Conservation (phyloP, 345 rosid species). For the Citrus inodora region DNA sequence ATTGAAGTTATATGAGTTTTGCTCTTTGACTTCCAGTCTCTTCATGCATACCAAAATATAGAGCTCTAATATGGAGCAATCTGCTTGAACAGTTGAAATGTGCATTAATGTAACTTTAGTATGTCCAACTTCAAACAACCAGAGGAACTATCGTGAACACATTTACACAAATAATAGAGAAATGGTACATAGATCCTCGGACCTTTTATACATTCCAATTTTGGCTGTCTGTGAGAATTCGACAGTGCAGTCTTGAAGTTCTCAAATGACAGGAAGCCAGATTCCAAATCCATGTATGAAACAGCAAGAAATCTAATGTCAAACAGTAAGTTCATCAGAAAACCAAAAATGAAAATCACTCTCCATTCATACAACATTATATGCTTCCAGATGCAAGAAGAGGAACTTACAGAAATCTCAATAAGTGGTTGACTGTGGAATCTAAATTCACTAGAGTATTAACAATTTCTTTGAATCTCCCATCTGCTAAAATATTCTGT, state of each 20-base stretch:
- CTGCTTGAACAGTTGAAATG: conserved; percentile 36
- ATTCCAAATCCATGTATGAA: conserved; percentile 59
- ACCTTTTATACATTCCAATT: conserved; percentile 83
- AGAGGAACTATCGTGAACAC: no score
- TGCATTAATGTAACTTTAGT: not conserved
- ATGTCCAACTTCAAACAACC: no score
- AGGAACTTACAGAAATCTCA: conserved; percentile 73
- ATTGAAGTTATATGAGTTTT: conserved; percentile 74
- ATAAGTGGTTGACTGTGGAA: conserved; percentile 54
- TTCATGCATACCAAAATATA: conserved; percentile 84
- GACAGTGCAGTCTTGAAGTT: conserved; percentile 73
- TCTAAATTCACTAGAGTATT: conserved; percentile 35
- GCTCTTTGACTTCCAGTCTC: conserved; percentile 84
- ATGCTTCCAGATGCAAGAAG: conserved; percentile 6
- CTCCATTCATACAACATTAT: conserved; percentile 13
- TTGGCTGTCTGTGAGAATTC: conserved; percentile 65
- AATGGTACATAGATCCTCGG: not conserved
- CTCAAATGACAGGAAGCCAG: conserved; percentile 67
- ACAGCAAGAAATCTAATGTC: conserved; percentile 66
- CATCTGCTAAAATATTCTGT: conserved; percentile 64
- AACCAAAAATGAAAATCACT: conserved; percentile 10
- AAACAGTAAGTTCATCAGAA: conserved; percentile 12
- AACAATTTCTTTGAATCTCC: conserved; percentile 63
- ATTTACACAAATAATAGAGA: not conserved
- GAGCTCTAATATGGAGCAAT: conserved; percentile 87